Base-by-base conservation (phyloP, 1,284 basidiomycete species). In the Vanrija humicola region DNA sequence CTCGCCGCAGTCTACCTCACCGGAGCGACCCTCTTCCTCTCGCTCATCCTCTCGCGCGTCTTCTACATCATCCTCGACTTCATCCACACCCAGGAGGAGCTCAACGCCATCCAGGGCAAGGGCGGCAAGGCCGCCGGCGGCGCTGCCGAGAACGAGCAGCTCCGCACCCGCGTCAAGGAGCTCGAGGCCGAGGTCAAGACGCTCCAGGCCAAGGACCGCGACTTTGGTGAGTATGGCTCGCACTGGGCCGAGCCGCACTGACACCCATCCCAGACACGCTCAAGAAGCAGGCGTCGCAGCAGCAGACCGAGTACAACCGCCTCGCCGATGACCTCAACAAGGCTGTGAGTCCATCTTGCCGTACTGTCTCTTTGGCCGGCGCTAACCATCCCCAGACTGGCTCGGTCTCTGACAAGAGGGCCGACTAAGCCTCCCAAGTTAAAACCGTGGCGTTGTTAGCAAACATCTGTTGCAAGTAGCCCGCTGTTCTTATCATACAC, bases 11-110 rank as follows among this genome's bases (percentile, higher is more conserved):
- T 88, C 58, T 97, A 97, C 75, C 82, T 96, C 19, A 96, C 93
- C 12, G 90, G 90, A 1, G 90, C 91, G 74, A 91, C 88, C 53
- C 82, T 98, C 45, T 96, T 96, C 86, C 86, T 97, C 34, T 93
- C 90, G 16, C 85, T 94, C 52, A 88, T 96, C 66, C 86, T 97
- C 64, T 88, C 91, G 8, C 87, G 93, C 66, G 91, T 89, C 5
- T 95, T 95, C 80, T 88, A 87, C 77, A 89, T 97, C 72, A 84
- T 90, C 54, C 84, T 93, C 64, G 90, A 96, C 73, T 86, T 96
- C 59, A 89, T 96, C 66, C 85, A 90, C 66, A 83, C 86, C 3
- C 90, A 95, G 76, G 92, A 94, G 68, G 84, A 90, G 68, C 90
- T 90, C 69, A 85, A 84, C 28, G 85, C 88, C 64, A 77, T 95